Base-by-base conservation (phyloP, 106 monocot species). In the Amphibolis antarctica region DNA sequence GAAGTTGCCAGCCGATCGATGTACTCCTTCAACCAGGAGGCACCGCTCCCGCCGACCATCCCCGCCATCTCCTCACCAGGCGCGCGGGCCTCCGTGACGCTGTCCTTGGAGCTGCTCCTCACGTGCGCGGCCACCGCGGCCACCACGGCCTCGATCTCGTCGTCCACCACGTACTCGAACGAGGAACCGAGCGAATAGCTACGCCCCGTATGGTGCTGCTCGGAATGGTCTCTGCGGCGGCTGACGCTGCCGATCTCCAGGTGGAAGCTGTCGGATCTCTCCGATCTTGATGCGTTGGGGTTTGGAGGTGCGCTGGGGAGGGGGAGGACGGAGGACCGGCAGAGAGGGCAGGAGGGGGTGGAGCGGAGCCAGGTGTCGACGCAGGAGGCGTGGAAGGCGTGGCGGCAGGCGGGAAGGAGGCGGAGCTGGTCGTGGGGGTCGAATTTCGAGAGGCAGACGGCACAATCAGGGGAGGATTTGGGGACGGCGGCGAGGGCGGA, bases 371-470 rank as follows among this genome's bases (percentile, higher is more conserved):
- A 98, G n/a, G 80, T 75, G 80, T 90, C 96, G 70, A 98, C 70
- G 86, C 96, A 98, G 17, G 66, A 21, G 42, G 84, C 63, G 66
- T 98, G 96, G 84, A 98, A 98, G 57, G 85, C 96, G 72, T 98
- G 96, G 64, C 80, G 75, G 69, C 96, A 98, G n/a, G 87, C 65
- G 0, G 96, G 96, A 44, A 98, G 84, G 63, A 98, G 84, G 53
- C 96, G 89, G 71, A 98, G 90, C 71, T 87, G 78, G 65, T 86
- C 90, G 55, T 66, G 19, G 14, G 80, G 82, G 4, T 52, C 64
- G 72, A 98, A 87, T 21, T 71, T 72, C 22, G 84, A 84, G 15
- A 91, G 81, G 78, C 96, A 98, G 42, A 98, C 96, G 30, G 96
- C 96, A 75, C 96, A 98, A 68, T 93, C 92, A 1, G 75, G 81